Evolutionary conservation across 2,329 filamentous ascomycete genomes (phyloP).

Genomic region (Scleromitrula shiraiana): DNA sequence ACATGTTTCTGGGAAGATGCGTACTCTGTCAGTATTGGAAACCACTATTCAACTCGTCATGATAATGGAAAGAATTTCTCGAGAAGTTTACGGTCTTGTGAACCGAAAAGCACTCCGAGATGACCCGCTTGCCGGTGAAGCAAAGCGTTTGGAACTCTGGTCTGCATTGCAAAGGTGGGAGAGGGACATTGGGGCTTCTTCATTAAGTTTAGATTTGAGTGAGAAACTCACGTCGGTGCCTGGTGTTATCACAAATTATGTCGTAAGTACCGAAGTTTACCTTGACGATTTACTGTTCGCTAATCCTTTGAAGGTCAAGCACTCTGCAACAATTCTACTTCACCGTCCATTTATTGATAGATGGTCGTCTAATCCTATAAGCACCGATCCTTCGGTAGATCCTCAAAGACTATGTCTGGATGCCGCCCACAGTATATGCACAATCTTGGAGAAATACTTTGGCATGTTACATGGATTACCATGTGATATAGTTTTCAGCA

Average conservation of each 20-base stretch:
- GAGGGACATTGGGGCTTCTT: constrained; percentile 20
- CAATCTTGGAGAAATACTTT: constrained; percentile 25
- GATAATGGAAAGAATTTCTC: constrained; percentile 21
- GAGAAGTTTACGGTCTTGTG: constrained; percentile 24
- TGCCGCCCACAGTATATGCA: constrained; percentile 26
- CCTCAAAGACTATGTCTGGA: constrained; percentile 22
- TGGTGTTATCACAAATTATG: constrained; percentile 24
- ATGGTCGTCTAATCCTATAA: constrained; percentile 16
- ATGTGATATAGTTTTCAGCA: constrained; percentile 27
- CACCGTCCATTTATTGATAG: constrained; percentile 27
- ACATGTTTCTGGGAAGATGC: constrained; percentile 20
- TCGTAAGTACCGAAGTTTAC: constrained; percentile 16
- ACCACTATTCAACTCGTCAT: constrained; percentile 20
- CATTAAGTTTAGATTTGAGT: constrained; percentile 23
- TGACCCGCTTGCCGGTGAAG: constrained; percentile 20
- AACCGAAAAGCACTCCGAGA: constrained; percentile 24
- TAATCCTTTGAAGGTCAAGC: constrained; percentile 19
- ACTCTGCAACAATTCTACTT: constrained; percentile 23
- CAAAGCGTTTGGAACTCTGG: constrained; percentile 21
- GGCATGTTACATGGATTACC: constrained; percentile 23
- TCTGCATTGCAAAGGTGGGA: constrained; percentile 22
- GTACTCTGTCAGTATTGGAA: constrained; percentile 25
- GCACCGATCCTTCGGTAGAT: constrained; percentile 9
- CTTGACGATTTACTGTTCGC: neutral
- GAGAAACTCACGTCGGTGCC: constrained; percentile 22